These are phyloP conservation scores for Linnemannia hyalina DNA, from an alignment of 192 early-diverging fungal genomes.

Conservation along the genomic window DNA sequence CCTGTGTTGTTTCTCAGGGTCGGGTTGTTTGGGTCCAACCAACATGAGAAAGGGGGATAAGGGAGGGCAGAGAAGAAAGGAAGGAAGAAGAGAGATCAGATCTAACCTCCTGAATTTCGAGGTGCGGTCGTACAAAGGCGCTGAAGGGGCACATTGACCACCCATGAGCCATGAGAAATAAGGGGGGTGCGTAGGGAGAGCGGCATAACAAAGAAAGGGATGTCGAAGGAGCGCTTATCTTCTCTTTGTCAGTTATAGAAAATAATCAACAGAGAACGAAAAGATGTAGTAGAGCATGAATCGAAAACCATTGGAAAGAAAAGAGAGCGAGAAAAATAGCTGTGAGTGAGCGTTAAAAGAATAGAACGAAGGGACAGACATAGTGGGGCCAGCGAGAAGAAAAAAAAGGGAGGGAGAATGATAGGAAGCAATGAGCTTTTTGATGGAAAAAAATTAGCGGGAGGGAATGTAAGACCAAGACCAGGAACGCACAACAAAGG, in stretches of 20 bases:
- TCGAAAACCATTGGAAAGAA: background rate
- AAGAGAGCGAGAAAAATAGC: background rate
- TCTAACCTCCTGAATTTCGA: slow-evolving; percentile 1
- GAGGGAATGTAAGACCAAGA: too few species aligned
- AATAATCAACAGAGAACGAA: background rate
- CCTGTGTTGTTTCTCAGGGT: background rate
- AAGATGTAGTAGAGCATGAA: background rate
- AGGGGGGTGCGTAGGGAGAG: too few species aligned
- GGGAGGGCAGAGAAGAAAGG: background rate
- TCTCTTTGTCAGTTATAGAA: background rate
- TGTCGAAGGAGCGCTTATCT: background rate
- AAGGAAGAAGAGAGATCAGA: background rate
- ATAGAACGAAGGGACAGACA: background rate
- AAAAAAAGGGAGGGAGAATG: too few species aligned
- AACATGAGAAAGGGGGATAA: background rate
- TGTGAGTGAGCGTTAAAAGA: background rate
- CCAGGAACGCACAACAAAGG: too few species aligned
- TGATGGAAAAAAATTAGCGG: too few species aligned
- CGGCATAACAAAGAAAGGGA: background rate
- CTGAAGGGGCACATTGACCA: background rate
- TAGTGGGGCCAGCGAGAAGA: too few species aligned
- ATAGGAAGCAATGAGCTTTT: too few species aligned
- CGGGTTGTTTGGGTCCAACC: background rate
- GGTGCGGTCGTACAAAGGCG: slow-evolving; percentile 2
- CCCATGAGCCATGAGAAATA: background rate